These are phyloP conservation scores for Barnettozyma hawaiiensis DNA, from an alignment of 1,139 yeast species.

Conservation along the genomic window DNA sequence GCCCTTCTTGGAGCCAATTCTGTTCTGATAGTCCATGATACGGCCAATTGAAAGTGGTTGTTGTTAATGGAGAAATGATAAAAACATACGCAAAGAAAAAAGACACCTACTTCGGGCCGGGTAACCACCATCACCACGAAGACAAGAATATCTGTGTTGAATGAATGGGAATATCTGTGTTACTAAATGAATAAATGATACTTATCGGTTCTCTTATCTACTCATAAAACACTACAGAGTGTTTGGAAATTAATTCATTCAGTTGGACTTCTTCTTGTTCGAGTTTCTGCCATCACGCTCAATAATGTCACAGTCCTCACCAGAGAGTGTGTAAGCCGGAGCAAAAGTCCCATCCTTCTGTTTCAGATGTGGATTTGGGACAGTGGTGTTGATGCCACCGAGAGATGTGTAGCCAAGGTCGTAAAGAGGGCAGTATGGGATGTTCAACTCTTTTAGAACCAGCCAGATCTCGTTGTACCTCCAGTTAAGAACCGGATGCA, in stretches of 20 bases:
- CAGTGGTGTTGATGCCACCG: constrained; percentile 67
- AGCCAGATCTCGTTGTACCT: constrained; percentile 74
- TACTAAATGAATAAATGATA: no score
- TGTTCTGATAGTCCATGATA: constrained; percentile 50
- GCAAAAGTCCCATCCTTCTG: constrained; percentile 32
- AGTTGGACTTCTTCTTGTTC: background rate
- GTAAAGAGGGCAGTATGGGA: constrained; percentile 64
- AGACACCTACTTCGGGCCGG: no score
- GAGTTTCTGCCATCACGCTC: constrained; percentile 49
- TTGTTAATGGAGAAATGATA: no score
- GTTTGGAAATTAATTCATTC: no score
- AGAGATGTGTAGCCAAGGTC: constrained; percentile 77
- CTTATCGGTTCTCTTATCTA: no score
- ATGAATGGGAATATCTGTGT: no score
- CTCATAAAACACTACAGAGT: no score
- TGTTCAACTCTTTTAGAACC: constrained; percentile 42
- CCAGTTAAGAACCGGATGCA: constrained; percentile 85
- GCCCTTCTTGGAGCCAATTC: constrained; percentile 53
- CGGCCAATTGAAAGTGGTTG: no score
- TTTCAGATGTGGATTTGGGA: constrained; percentile 56
- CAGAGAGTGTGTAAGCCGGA: constrained; percentile 63
- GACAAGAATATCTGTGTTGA: no score
- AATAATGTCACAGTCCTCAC: constrained; percentile 42
- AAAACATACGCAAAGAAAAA: no score
- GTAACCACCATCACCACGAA: no score